These are phyloP conservation scores for Beta macrorhiza DNA, from an alignment of 179 eudicot species.

Conservation along the genomic window DNA sequence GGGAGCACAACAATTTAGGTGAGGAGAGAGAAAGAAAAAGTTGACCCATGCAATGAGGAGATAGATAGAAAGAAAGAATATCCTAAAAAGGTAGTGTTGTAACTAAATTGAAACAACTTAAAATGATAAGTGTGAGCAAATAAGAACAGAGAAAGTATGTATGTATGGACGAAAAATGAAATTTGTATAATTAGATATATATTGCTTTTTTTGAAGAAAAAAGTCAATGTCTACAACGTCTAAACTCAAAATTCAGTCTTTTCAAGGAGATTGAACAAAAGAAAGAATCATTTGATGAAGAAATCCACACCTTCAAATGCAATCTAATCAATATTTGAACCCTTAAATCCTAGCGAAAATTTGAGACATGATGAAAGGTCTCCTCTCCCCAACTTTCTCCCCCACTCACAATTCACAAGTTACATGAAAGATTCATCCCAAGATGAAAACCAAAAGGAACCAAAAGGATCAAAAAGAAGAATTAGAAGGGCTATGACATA, in stretches of 20 bases:
- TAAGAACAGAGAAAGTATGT: too few relatives aligned
- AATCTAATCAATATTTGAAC: background rate
- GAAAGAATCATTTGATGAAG: background rate
- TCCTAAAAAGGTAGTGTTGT: too few relatives aligned
- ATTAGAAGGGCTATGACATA: constrained; percentile 24
- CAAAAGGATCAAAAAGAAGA: background rate
- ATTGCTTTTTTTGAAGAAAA: too few relatives aligned
- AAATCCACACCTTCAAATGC: constrained; percentile 5
- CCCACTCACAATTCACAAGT: constrained; percentile 1
- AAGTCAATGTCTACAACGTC: too few relatives aligned
- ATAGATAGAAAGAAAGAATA: too few relatives aligned
- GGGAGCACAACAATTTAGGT: too few relatives aligned
- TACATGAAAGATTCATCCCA: constrained; percentile 19
- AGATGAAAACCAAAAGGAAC: constrained; percentile 4
- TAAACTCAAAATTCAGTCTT: background rate
- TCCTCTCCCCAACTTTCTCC: background rate
- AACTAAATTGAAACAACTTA: too few relatives aligned
- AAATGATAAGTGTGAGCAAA: too few relatives aligned
- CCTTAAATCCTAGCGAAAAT: constrained; percentile 14
- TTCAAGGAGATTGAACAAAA: background rate
- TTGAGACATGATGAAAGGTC: background rate
- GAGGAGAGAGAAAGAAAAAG: too few relatives aligned
- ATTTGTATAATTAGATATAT: too few relatives aligned
- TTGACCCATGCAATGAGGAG: too few relatives aligned
- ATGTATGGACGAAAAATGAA: too few relatives aligned